These are phyloP conservation scores for Przewalskia tangutica DNA, from an alignment of 257 asterid species.

Conservation along the genomic window DNA sequence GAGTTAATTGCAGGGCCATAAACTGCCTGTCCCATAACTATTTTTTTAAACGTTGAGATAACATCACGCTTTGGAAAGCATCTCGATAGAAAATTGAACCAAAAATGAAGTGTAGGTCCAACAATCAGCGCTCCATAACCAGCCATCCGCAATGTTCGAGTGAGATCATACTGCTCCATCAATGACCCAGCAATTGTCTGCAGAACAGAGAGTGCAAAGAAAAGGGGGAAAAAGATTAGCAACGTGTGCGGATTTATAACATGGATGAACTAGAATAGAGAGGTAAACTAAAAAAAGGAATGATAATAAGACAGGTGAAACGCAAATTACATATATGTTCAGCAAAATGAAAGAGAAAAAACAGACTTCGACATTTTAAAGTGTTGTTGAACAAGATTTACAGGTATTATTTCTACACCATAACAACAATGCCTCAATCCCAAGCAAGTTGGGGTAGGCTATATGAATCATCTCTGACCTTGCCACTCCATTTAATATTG, in stretches of 20 bases:
- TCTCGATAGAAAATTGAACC: conserved; percentile 53
- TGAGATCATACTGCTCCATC: conserved; percentile 25
- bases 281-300: neutral
- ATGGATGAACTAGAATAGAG: neutral
- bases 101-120: conserved; percentile 50
- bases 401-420: neutral
- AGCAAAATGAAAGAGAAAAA: neutral
- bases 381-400: neutral
- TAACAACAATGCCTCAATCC: neutral
- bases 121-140: conserved; percentile 41
- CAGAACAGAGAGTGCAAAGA: neutral
- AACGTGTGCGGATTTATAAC: neutral
- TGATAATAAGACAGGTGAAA: neutral
- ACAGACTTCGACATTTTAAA: neutral
- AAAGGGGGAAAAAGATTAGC: neutral
- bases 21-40: conserved; percentile 61
- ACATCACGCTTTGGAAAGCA: conserved; percentile 60
- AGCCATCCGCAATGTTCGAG: conserved; percentile 52
- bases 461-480: neutral
- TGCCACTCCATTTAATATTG: neutral
- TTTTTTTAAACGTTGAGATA: conserved; percentile 61
- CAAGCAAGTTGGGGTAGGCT: neutral
- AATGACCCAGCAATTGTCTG: conserved; percentile 34
- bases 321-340: neutral
- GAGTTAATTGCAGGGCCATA: conserved; percentile 75